A percentile compares a stretch with the other conserved stretches of the same genome.
phyloP scores from a whole-genome alignment of 306 rosid species.

The cucumber (Cucumis sativus) region Cucumber_9930_V3 NC_026655.2:4309001-4309500 shows the following conservation, averaged over 20 bases:
- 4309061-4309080: neutral
- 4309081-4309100: neutral
- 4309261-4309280: neutral
- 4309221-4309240: constrained; percentile 3
- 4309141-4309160: neutral
- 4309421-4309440: constrained; percentile 24
- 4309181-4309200: neutral
- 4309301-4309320: neutral
- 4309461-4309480: neutral
- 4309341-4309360: neutral
- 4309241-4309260: neutral
- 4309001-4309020: no score
- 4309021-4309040: no score
- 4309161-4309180: neutral
- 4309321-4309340: neutral
- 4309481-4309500: neutral
- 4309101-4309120: neutral
- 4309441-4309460: constrained; percentile 10
- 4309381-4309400: constrained; percentile 2
- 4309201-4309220: constrained; percentile 7
- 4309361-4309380: neutral
- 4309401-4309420: constrained; percentile 21
- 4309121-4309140: neutral
- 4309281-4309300: neutral
- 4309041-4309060: neutral